These are phyloP conservation scores for Xylaria palmicola DNA, from an alignment of 495 filamentous ascomycete species.

Conservation along the genomic window DNA sequence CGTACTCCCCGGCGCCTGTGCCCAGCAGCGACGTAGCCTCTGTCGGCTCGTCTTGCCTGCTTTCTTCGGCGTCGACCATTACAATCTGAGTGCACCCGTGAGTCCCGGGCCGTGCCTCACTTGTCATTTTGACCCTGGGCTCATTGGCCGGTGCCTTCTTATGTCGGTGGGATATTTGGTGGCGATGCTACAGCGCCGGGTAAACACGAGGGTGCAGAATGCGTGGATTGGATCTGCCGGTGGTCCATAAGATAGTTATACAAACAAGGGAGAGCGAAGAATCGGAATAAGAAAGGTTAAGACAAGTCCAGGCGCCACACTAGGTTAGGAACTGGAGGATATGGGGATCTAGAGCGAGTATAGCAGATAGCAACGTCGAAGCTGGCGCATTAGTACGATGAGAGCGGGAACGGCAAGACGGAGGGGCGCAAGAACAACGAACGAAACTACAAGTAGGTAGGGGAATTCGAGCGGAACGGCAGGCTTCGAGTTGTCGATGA, in stretches of 20 bases:
- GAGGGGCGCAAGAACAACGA: too few species aligned
- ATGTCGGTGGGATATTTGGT: background rate
- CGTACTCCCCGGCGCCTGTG: constrained; percentile 15
- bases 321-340: too few species aligned
- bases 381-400: too few species aligned
- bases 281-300: too few species aligned
- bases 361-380: too few species aligned
- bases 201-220: background rate
- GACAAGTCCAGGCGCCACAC: too few species aligned
- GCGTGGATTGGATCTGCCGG: background rate
- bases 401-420: too few species aligned
- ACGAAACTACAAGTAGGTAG: too few species aligned
- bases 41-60: constrained; percentile 29
- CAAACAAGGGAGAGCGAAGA: background rate
- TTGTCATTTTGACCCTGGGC: constrained; percentile 17
- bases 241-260: too few species aligned
- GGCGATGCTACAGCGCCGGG: background rate
- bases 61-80: constrained; percentile 22
- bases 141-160: background rate
- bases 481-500: background rate
- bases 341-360: too few species aligned
- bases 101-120: constrained; percentile 12
- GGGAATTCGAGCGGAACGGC: background rate
- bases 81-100: constrained; percentile 16
- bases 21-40: constrained; percentile 43